Percentiles rank a stretch among this genome's conserved stretches.
phyloP scores from a whole-genome alignment of 139 green algal species.

The Chlorella sp. region DNA sequence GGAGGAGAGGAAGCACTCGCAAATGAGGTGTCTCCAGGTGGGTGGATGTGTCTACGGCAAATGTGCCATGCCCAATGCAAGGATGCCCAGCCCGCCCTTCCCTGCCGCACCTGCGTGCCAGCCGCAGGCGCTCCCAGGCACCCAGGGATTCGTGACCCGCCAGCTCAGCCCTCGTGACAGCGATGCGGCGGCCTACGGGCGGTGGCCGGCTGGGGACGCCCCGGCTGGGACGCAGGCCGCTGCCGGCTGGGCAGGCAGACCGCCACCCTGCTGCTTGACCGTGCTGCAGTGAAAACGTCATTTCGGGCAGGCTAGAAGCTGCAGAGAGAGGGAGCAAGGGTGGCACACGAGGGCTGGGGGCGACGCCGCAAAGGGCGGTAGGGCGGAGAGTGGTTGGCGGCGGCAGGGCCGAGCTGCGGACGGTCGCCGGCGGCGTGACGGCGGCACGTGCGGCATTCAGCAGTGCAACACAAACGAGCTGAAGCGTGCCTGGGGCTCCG shows the following conservation, averaged over 20 bases:
- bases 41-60: too few relatives aligned
- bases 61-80: too few relatives aligned
- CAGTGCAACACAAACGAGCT: too few relatives aligned
- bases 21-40: too few relatives aligned
- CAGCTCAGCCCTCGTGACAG: neutral
- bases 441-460: too few relatives aligned
- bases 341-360: neutral
- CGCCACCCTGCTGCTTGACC: neutral
- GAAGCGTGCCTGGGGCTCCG: too few relatives aligned
- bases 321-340: neutral
- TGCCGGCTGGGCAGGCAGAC: neutral
- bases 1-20: neutral
- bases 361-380: neutral
- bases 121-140: constrained; percentile 1
- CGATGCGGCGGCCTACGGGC: neutral
- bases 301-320: too few relatives aligned
- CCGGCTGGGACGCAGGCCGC: neutral
- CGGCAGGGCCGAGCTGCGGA: too few relatives aligned
- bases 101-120: neutral
- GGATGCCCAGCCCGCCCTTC: neutral
- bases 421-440: too few relatives aligned
- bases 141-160: neutral
- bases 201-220: too few relatives aligned
- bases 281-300: neutral
- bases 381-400: too few relatives aligned